Conservation (phyloP, 2,329 filamentous ascomycete genomes). For the Colletotrichum siamense region DNA sequence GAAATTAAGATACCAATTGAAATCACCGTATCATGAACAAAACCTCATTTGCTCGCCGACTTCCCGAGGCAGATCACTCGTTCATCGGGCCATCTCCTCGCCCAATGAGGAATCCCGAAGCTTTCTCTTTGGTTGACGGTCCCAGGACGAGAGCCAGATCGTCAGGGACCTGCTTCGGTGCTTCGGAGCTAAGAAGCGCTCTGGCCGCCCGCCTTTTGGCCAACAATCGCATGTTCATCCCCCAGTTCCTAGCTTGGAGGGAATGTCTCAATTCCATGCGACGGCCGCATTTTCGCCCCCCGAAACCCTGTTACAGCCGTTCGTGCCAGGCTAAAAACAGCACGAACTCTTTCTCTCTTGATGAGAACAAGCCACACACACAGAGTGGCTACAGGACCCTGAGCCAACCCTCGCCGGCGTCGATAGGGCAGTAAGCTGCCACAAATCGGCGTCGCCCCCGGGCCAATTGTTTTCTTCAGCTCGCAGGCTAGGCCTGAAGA, state of each 20-base stretch:
- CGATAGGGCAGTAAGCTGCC: not conserved
- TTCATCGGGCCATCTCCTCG: not conserved
- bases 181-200: not conserved
- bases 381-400: not conserved
- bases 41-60: not conserved
- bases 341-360: not conserved
- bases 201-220: not conserved
- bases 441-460: not conserved
- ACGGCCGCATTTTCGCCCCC: not conserved
- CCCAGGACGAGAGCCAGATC: not conserved
- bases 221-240: not conserved
- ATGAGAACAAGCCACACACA: not conserved
- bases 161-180: not conserved
- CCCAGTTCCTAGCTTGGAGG: not conserved
- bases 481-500: not conserved
- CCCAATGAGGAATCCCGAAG: not conserved
- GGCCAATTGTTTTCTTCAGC: not conserved
- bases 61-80: not conserved
- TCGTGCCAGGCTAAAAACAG: not conserved
- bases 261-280: conserved; percentile 10
- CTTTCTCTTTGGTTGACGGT: not conserved
- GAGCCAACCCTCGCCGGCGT: not conserved
- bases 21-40: not conserved
- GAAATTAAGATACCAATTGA: not conserved
- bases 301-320: not conserved